Conservation (phyloP, 148 eudicot species). For the Amaranthus palmeri region DNA sequence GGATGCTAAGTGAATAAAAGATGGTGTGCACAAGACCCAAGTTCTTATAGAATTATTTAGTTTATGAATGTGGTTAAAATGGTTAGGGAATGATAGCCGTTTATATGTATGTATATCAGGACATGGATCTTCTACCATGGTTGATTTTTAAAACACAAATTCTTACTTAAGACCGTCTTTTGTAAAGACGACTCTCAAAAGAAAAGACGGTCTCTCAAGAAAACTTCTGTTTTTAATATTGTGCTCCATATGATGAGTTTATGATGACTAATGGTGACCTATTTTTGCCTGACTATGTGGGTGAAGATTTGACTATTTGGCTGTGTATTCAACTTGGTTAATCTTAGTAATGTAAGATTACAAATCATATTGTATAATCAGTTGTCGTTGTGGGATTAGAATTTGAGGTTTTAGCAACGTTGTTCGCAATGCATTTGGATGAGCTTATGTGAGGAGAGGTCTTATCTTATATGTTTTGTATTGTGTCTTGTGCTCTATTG, state of each 20-base stretch:
- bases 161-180: no score
- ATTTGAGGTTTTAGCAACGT: not conserved
- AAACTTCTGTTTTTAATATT: no score
- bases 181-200: no score
- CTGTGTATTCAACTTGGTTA: not conserved
- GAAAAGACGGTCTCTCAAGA: no score
- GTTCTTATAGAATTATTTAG: not conserved
- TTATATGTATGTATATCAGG: not conserved
- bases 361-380: no score
- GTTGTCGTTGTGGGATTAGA: not conserved
- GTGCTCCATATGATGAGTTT: not conserved
- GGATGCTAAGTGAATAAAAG: no score
- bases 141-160: no score
- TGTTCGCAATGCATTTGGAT: not conserved
- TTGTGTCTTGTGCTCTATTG: no score
- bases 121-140: not conserved
- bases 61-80: not conserved
- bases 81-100: not conserved
- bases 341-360: no score
- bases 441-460: not conserved
- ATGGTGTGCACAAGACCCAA: no score
- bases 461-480: no score
- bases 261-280: not conserved
- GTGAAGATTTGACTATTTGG: not conserved
- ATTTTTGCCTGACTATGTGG: not conserved